phyloP scores from a whole-genome alignment of 2,329 filamentous ascomycete genomes.

The Immersiporthe knoxdaviesiana region DNA sequence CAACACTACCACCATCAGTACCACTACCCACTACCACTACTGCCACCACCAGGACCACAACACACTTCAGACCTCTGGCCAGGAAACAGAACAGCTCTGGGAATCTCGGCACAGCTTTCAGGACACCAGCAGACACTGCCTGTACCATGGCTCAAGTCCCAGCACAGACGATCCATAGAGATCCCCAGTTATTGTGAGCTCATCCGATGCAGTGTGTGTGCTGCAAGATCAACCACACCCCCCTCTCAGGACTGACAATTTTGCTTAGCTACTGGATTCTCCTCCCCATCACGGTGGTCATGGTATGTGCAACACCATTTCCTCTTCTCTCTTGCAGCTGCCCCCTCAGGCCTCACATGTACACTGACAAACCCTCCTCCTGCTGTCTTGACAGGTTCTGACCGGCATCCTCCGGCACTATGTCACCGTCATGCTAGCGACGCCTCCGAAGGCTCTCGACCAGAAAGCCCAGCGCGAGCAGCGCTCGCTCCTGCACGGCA shows the following conservation, averaged over 20 bases:
- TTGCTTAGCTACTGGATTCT: slow-evolving; percentile 92
- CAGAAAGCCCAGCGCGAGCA: slow-evolving; percentile 82
- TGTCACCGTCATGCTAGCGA: slow-evolving; percentile 86
- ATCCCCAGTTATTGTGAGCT: slow-evolving; percentile 94
- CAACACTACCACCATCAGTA: slow-evolving; percentile 10
- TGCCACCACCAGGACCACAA: slow-evolving; percentile 3
- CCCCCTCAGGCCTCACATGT: not conserved
- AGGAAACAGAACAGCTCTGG: not conserved
- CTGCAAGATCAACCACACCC: slow-evolving; percentile 13
- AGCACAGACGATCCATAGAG: slow-evolving; percentile 94
- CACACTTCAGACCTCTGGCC: slow-evolving; percentile 7
- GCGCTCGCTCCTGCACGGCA: slow-evolving; percentile 78
- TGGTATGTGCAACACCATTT: slow-evolving; percentile 64
- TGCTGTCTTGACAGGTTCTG: slow-evolving; percentile 63
- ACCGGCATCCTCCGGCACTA: slow-evolving; percentile 97
- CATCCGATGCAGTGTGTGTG: not conserved
- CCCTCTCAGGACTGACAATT: slow-evolving; percentile 30
- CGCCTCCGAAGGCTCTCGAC: slow-evolving; percentile 79
- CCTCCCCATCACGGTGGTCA: slow-evolving; percentile 94
- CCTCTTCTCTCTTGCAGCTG: slow-evolving; percentile 20
- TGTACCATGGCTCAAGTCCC: slow-evolving; percentile 77
- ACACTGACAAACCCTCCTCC: slow-evolving; percentile 43
- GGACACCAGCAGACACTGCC: slow-evolving; percentile 3
- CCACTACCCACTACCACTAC: slow-evolving; percentile 10
- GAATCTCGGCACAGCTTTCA: not conserved